Evolutionary conservation across 1,139 yeast genomes (phyloP), one percentile per base, ranked within the genome.

Genomic region (Yamadazyma diddensiae): DNA sequence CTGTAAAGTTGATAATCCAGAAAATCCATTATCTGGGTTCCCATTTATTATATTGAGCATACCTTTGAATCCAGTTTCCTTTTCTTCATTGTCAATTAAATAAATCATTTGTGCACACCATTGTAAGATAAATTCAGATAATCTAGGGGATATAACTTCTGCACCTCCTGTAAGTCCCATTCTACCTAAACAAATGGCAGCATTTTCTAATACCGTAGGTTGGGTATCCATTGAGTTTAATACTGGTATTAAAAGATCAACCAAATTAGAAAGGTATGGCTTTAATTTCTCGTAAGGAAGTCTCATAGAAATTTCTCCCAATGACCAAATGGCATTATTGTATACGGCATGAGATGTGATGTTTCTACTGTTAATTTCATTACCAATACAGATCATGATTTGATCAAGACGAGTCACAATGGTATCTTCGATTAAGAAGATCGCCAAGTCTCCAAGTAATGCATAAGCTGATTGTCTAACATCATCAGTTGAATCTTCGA

Each of bases 401-500:
- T 71, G 68, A 39, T 76, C 71, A 41, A 84, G 53, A 41, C 72
- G 65, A 1, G 88, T 85, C 33, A 61, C 58, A 19, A 84, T 61
- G n/a, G 75, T 60, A 3, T 56, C 55, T 28, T 70, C 80, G 49
- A 76, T 61, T n/a, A 79, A 64, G 52, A 59, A 70, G 37, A 82
- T 85, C 24, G 82, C 85, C 63, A 82, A 72, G 55, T 92, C 98
- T 24, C 98, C 98, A 18, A 92, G 57, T 29, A 92, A 62, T 0
- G 97, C 97, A 62, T 82, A 88, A 1, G 94, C 86, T 36, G 90
- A 80, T 60, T 92, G 98, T 45, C 97, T 76, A 16, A 92, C 97
- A 53, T 92, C 97, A 43, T 79, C 80, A 21, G 71, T 73, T 15
- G 77, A 74, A 53, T 88, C 96, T 42, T 81, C 83, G 44, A 88